phyloP scores from a whole-genome alignment of 2,329 filamentous ascomycete species.

The Colletotrichum incanum region DNA sequence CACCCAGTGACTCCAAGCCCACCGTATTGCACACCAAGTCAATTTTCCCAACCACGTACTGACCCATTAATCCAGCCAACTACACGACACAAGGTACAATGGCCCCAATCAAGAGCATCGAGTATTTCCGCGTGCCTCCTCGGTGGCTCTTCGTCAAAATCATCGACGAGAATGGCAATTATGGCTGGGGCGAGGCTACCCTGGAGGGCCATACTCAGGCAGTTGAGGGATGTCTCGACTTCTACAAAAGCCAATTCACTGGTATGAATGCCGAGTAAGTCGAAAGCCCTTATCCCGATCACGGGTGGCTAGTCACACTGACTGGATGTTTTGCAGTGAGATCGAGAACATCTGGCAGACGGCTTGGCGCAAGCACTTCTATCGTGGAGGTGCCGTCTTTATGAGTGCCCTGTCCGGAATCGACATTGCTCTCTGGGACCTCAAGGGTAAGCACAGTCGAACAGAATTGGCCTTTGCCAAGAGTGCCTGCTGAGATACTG shows the following conservation, averaged over 20 bases:
- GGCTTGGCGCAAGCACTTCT: constrained; percentile 76
- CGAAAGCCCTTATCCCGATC: neutral
- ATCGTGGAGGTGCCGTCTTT: constrained; percentile 78
- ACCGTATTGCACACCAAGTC: neutral
- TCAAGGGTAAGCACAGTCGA: constrained; percentile 62
- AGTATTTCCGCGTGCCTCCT: constrained; percentile 77
- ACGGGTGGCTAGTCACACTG: neutral
- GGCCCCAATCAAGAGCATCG: constrained; percentile 67
- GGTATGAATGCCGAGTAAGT: constrained; percentile 74
- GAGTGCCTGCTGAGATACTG: neutral
- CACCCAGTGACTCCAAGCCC: neutral
- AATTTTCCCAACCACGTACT: neutral
- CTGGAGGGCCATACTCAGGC: constrained; percentile 77
- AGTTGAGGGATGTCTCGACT: constrained; percentile 76
- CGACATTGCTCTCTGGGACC: constrained; percentile 79
- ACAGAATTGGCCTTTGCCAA: constrained; percentile 6
- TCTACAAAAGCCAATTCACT: constrained; percentile 68
- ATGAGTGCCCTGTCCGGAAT: constrained; percentile 79
- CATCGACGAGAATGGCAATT: constrained; percentile 69
- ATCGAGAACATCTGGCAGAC: constrained; percentile 81
- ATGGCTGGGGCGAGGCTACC: constrained; percentile 77
- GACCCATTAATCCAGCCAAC: neutral
- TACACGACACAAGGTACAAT: neutral
- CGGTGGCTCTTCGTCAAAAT: constrained; percentile 80
- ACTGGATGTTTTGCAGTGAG: constrained; percentile 49